A percentile compares a stretch with the other conserved stretches of the same genome.
phyloP scores from a whole-genome alignment of 805 yeast species.

The Candida saitoana region DNA sequence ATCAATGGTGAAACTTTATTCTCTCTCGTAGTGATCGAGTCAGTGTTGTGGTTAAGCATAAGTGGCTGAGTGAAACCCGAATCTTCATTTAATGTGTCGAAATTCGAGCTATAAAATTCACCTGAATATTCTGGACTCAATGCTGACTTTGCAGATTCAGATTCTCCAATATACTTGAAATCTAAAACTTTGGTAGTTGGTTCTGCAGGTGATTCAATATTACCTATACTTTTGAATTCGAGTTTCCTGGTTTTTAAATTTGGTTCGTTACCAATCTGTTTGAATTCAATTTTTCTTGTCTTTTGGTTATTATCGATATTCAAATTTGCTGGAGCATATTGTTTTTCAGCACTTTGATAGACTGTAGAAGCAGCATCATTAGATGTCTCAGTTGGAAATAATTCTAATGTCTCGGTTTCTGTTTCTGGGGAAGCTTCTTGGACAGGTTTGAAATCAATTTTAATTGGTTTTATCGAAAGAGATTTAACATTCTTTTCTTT shows the following conservation, averaged over 20 bases:
- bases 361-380: background rate
- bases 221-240: background rate
- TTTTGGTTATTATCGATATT: background rate
- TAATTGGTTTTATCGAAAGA: background rate
- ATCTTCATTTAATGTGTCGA: background rate
- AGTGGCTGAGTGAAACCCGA: background rate
- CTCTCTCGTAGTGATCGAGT: background rate
- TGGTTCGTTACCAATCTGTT: background rate
- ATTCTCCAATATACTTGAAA: background rate
- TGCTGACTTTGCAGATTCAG: background rate
- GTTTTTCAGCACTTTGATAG: background rate
- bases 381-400: background rate
- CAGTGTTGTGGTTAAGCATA: background rate
- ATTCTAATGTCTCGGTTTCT: background rate
- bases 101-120: background rate
- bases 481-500: conserved; percentile 7
- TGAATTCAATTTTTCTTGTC: background rate
- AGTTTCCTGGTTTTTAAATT: background rate
- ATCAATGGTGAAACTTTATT: background rate
- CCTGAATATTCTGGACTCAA: background rate
- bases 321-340: background rate
- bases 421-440: background rate
- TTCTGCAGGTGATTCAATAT: background rate
- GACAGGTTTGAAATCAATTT: background rate
- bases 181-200: background rate